A percentile compares a stretch with the other conserved stretches of the same genome.
Conservation (phyloP, 2,329 filamentous ascomycete species). For the Cercospora nicotianae region DNA sequence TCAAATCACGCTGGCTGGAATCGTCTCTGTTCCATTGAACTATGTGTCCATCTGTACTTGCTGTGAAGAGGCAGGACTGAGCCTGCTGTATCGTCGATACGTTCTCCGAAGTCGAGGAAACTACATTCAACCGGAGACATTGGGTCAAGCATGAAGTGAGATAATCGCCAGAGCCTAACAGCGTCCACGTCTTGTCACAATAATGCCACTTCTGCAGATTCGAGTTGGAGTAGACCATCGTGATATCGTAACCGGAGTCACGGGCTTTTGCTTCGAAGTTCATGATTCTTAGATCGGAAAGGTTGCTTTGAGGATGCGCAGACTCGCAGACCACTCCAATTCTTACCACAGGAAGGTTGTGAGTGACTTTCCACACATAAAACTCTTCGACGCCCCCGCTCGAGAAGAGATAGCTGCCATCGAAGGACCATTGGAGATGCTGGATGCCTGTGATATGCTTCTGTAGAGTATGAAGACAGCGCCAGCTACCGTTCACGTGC, state of each 20-base stretch:
- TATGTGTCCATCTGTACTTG: constrained; percentile 78
- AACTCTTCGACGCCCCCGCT: constrained; percentile 88
- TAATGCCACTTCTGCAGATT: constrained; percentile 58
- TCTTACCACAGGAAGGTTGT: constrained; percentile 50
- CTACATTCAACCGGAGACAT: constrained; percentile 39
- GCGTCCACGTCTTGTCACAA: constrained; percentile 34
- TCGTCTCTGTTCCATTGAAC: constrained; percentile 54
- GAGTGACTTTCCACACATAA: constrained; percentile 72
- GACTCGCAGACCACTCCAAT: constrained; percentile 56
- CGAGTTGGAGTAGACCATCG: constrained; percentile 82
- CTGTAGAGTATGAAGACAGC: constrained; percentile 66
- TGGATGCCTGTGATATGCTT: constrained; percentile 84
- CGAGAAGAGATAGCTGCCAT: constrained; percentile 73
- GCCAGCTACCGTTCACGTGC: constrained; percentile 44
- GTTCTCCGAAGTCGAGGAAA: not conserved
- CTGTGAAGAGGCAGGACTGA: constrained; percentile 59
- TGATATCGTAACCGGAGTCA: constrained; percentile 56
- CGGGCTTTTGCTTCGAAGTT: constrained; percentile 63
- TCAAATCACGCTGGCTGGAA: constrained; percentile 17
- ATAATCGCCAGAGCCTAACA: constrained; percentile 45
- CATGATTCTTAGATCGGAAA: constrained; percentile 74
- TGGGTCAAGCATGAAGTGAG: constrained; percentile 69
- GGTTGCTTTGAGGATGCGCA: constrained; percentile 51
- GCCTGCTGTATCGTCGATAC: constrained; percentile 56
- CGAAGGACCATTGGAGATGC: constrained; percentile 69